Evolutionary conservation across 441 rosid genomes (phyloP), one percentile per base, ranked within the genome.

Genomic region (Capsella rubella): DNA sequence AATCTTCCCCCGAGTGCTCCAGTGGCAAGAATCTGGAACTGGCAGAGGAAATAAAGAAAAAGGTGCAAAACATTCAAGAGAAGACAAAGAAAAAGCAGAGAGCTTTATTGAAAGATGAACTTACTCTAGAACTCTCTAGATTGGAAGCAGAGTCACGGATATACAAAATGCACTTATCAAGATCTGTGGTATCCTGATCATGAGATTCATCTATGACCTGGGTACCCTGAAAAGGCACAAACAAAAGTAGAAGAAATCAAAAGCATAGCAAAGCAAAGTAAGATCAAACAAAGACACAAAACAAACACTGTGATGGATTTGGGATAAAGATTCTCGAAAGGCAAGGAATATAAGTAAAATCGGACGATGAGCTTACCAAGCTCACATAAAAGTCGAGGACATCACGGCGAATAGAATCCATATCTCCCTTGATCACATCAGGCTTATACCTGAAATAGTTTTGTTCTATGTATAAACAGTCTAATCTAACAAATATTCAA

Each of bases 1-100:
- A 92, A 95, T 55, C 98, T 86, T 55, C 99, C 99, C 32, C 99
- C 99, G 16, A 95, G 93, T 43, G 99, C 98, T 53, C 98, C 99
- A 9, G 86, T 86, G 55, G 84, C 92, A 79, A 95, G 95, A 82
- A 95, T 79, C 82, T 95, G 84, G 28, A 92, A 82, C 98, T 92
- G 49, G 0, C 31, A 73, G 67, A 62, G 57, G 4, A 55, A 75
- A 31, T 31, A 31, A 31, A 31, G 34, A 31, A 31, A 5, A 31
- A 31, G 1, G 7, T 31, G 1, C 5, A 31, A 5, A 31, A 29
- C 31, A 29, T 29, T 29, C 31, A 3, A 3, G 31, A 31, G 8
- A 6, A 6, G 7, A 32, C 8, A 14, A 40, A 43, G 5, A 51
- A 45, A 75, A 43, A 31, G 14, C 43, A 54, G 8, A 39, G 32